These are phyloP conservation scores for Chrysoporthe deuterocubensis DNA, from an alignment of 2,329 filamentous ascomycete species.

Conservation along the genomic window DNA sequence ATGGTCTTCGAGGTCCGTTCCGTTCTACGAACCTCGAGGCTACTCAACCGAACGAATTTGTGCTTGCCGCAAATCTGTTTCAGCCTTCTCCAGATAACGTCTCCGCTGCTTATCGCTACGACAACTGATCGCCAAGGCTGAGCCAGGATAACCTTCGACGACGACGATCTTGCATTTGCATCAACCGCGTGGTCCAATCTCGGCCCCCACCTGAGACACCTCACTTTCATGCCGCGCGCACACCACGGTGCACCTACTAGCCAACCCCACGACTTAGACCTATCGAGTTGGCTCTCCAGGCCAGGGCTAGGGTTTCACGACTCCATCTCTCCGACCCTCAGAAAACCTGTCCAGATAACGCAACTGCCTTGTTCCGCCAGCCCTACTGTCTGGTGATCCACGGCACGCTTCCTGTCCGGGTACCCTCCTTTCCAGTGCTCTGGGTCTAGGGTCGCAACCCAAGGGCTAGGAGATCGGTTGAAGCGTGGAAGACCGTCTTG, in stretches of 20 bases:
- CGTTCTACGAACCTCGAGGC: background rate
- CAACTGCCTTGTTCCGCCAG: constrained; percentile 8
- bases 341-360: background rate
- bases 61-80: constrained; percentile 28
- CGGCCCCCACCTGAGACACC: constrained; percentile 16
- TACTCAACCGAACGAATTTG: constrained; percentile 12
- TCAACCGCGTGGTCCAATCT: constrained; percentile 17
- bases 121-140: constrained; percentile 8
- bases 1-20: constrained; percentile 6
- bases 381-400: constrained; percentile 10
- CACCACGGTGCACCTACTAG: background rate
- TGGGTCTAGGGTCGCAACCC: constrained; percentile 15
- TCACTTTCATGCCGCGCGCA: constrained; percentile 11
- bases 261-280: constrained; percentile 3
- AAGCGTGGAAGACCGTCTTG: constrained; percentile 18
- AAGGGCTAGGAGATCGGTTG: constrained; percentile 20
- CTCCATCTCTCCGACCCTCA: background rate
- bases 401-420: background rate
- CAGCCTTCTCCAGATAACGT: constrained; percentile 20
- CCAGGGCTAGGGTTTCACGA: constrained; percentile 17
- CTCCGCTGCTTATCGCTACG: constrained; percentile 22
- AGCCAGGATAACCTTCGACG: constrained; percentile 10
- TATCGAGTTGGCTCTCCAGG: constrained; percentile 8
- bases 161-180: constrained; percentile 11
- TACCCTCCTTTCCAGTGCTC: constrained; percentile 8